Percentiles rank a stretch among this genome's conserved stretches.
Evolutionary conservation across 306 rosid species (phyloP).

Genomic region (Acacia melanoxylon): DNA sequence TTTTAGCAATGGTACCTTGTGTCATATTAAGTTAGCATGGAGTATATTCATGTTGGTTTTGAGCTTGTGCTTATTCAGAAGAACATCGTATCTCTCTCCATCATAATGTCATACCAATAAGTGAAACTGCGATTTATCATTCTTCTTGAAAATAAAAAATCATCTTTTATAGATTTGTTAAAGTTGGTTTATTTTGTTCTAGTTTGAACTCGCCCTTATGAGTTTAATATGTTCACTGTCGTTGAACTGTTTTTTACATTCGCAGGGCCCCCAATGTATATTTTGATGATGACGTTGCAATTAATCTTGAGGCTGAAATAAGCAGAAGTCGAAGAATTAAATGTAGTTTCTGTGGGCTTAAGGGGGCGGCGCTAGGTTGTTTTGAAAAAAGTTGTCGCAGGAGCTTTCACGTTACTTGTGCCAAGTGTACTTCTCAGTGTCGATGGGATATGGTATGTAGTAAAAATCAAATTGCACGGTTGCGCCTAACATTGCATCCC

Average conservation of each 20-base stretch:
- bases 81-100: background rate
- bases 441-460: slow-evolving; percentile 86
- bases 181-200: background rate
- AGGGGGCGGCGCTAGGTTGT: slow-evolving; percentile 95
- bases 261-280: slow-evolving; percentile 96
- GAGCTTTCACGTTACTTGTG: slow-evolving; percentile 92
- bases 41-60: background rate
- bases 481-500: slow-evolving; percentile 6
- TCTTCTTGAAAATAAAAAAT: background rate
- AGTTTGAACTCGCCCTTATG: slow-evolving; percentile 12
- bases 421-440: slow-evolving; percentile 75
- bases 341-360: slow-evolving; percentile 81
- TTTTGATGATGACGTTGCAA: slow-evolving; percentile 67
- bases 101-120: background rate
- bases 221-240: background rate
- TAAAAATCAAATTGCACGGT: slow-evolving; percentile 3
- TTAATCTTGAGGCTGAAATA: slow-evolving; percentile 86
- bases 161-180: slow-evolving; percentile 5
- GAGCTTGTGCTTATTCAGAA: background rate
- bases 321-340: slow-evolving; percentile 82
- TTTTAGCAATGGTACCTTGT: background rate
- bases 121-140: background rate
- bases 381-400: slow-evolving; percentile 79
- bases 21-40: background rate
- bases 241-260: slow-evolving; percentile 25